These are phyloP conservation scores for Favolaschia claudopus DNA, from an alignment of 768 basidiomycete genomes.

Conservation along the genomic window DNA sequence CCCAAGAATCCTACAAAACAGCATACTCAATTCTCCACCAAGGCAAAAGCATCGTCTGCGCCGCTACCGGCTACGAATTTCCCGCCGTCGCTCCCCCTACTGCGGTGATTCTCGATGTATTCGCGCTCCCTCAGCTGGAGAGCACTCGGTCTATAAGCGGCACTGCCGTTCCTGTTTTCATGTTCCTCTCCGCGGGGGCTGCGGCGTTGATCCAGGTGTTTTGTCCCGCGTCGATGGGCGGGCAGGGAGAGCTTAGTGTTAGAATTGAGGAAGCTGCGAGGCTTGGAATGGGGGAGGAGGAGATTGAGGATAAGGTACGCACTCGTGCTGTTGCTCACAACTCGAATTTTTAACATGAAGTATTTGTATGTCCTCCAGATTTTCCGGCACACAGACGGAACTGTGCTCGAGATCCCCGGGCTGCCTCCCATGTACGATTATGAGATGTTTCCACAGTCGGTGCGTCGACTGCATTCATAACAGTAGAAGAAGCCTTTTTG, in stretches of 20 bases:
- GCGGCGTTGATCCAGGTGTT: background rate
- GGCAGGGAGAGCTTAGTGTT: background rate
- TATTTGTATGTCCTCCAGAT: too few relatives aligned
- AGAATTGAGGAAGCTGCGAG: background rate
- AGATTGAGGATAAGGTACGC: too few relatives aligned
- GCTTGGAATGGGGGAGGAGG: background rate
- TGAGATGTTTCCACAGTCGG: conserved; percentile 29
- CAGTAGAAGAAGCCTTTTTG: too few relatives aligned
- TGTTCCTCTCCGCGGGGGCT: background rate
- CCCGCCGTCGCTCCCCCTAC: background rate
- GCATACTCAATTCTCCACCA: background rate
- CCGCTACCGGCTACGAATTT: conserved; percentile 4
- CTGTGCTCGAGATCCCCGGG: conserved; percentile 27
- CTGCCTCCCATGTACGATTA: conserved; percentile 33
- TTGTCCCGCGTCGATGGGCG: conserved; percentile 2
- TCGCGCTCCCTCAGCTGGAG: background rate
- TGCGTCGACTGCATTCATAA: too few relatives aligned
- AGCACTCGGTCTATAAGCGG: conserved; percentile 4
- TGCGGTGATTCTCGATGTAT: conserved; percentile 2
- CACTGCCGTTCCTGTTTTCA: background rate
- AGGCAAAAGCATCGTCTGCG: background rate
- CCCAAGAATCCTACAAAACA: background rate
- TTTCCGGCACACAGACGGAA: conserved; percentile 25
- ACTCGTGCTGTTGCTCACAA: too few relatives aligned
- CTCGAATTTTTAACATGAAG: too few relatives aligned